A percentile compares a stretch with the other conserved stretches of the same genome.
Evolutionary conservation across 352 stramenopile species (phyloP).

Genomic region (Lagenidium sp.): DNA sequence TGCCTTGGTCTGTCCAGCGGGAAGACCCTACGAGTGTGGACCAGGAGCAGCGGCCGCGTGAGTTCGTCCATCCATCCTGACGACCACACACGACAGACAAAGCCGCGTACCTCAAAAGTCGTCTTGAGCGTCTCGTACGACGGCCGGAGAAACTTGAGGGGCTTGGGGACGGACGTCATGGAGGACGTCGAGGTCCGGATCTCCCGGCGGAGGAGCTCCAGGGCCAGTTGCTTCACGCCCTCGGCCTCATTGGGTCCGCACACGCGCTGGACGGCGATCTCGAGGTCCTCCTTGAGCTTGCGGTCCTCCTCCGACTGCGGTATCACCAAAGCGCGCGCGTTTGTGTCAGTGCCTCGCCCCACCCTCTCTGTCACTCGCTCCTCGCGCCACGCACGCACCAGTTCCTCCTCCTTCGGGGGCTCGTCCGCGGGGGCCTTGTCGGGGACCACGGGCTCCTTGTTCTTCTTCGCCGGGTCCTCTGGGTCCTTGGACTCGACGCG

Average conservation of each 20-base stretch:
- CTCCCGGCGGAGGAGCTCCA: slow-evolving; percentile 96
- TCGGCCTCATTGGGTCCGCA: slow-evolving; percentile 51
- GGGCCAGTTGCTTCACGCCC: slow-evolving; percentile 77
- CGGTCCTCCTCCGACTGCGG: slow-evolving; percentile 86
- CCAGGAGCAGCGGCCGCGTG: too few species aligned
- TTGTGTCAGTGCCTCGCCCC: not conserved
- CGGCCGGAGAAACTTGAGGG: slow-evolving; percentile 98
- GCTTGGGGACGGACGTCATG: slow-evolving; percentile 99
- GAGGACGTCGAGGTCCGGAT: slow-evolving; percentile 95
- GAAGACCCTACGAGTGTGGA: slow-evolving; percentile 16
- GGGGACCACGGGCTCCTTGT: slow-evolving; percentile 16
- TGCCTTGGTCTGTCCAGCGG: slow-evolving; percentile 55
- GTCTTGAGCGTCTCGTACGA: slow-evolving; percentile 94
- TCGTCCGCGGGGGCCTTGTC: slow-evolving; percentile 20
- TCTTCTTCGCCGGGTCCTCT: slow-evolving; percentile 35
- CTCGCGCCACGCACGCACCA: slow-evolving; percentile 29
- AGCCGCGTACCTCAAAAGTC: slow-evolving; percentile 33
- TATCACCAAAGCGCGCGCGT: not conserved
- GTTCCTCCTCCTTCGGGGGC: slow-evolving; percentile 37
- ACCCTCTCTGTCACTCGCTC: too few species aligned
- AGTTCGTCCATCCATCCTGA: too few species aligned
- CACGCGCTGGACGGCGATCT: slow-evolving; percentile 77
- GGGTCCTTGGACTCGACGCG: slow-evolving; percentile 51
- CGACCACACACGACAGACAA: not conserved
- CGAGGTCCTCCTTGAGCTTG: slow-evolving; percentile 90